Percentiles rank a stretch among this genome's conserved stretches.
Evolutionary conservation across 768 basidiomycete genomes (phyloP).

Genomic region (Amanita jacksonii): DNA sequence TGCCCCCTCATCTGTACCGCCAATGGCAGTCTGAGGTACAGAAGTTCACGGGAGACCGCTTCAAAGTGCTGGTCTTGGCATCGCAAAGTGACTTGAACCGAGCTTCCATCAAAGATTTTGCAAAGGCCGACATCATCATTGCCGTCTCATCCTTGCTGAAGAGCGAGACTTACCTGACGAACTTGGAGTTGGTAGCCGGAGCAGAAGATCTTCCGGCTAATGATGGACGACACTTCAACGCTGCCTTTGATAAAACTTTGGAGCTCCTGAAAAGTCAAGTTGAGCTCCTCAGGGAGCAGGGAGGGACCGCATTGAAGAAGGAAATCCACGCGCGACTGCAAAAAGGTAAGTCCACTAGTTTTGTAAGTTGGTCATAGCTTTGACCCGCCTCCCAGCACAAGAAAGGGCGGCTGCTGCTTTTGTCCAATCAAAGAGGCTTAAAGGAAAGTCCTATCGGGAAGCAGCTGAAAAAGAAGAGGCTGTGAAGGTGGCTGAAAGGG

Average conservation of each 20-base stretch:
- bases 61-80: slow-evolving; percentile 57
- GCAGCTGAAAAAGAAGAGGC: slow-evolving; percentile 35
- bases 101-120: slow-evolving; percentile 61
- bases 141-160: slow-evolving; percentile 83
- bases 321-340: slow-evolving; percentile 56
- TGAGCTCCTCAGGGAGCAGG: slow-evolving; percentile 55
- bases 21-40: slow-evolving; percentile 85
- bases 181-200: slow-evolving; percentile 61
- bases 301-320: slow-evolving; percentile 49
- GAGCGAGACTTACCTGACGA: slow-evolving; percentile 65
- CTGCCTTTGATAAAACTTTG: slow-evolving; percentile 59
- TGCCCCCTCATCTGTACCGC: slow-evolving; percentile 81
- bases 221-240: slow-evolving; percentile 85
- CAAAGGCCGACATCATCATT: slow-evolving; percentile 79
- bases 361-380: slow-evolving; percentile 4
- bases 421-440: slow-evolving; percentile 55
- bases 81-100: slow-evolving; percentile 64
- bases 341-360: slow-evolving; percentile 34
- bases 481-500: slow-evolving; percentile 8
- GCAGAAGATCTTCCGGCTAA: slow-evolving; percentile 61
- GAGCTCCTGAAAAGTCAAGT: slow-evolving; percentile 54
- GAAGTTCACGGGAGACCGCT: slow-evolving; percentile 65
- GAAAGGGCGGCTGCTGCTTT: slow-evolving; percentile 38
- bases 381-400: slow-evolving; percentile 28
- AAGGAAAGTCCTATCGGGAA: slow-evolving; percentile 65